phyloP scores from a whole-genome alignment of 495 filamentous ascomycete genomes.

The Aspergillus ellipticus region DNA sequence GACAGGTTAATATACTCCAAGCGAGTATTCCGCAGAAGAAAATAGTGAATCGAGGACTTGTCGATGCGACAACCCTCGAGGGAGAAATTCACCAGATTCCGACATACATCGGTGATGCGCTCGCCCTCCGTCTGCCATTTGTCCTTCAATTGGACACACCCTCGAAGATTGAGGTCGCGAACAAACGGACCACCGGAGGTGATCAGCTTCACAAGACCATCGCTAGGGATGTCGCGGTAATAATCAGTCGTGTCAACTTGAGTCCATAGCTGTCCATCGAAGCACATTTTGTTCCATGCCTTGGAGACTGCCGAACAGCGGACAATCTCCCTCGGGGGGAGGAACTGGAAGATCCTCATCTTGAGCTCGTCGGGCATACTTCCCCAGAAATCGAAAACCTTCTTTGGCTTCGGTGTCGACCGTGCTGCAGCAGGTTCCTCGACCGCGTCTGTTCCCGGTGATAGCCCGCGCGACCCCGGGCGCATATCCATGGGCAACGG shows the following conservation, averaged over 20 bases:
- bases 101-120: conserved; percentile 72
- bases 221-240: conserved; percentile 80
- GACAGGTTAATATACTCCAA: conserved; percentile 82
- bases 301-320: conserved; percentile 76
- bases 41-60: conserved; percentile 69
- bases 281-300: conserved; percentile 80
- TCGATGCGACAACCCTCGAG: conserved; percentile 89
- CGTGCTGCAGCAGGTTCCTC: conserved; percentile 21
- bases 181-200: conserved; percentile 82
- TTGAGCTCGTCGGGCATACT: conserved; percentile 80
- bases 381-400: conserved; percentile 69
- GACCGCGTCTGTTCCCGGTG: conserved; percentile 34
- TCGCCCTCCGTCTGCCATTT: conserved; percentile 66
- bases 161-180: conserved; percentile 81
- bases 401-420: conserved; percentile 28
- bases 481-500: conserved; percentile 64
- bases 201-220: conserved; percentile 80
- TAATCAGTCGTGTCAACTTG: conserved; percentile 80
- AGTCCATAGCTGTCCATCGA: conserved; percentile 91
- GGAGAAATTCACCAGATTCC: conserved; percentile 81
- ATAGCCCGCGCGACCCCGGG: conserved; percentile 40
- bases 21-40: conserved; percentile 71
- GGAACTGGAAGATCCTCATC: conserved; percentile 68
- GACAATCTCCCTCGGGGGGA: conserved; percentile 79
- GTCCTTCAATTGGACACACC: conserved; percentile 72